phyloP scores from a whole-genome alignment of 805 yeast species.

The Ogataea wickerhamii region DNA sequence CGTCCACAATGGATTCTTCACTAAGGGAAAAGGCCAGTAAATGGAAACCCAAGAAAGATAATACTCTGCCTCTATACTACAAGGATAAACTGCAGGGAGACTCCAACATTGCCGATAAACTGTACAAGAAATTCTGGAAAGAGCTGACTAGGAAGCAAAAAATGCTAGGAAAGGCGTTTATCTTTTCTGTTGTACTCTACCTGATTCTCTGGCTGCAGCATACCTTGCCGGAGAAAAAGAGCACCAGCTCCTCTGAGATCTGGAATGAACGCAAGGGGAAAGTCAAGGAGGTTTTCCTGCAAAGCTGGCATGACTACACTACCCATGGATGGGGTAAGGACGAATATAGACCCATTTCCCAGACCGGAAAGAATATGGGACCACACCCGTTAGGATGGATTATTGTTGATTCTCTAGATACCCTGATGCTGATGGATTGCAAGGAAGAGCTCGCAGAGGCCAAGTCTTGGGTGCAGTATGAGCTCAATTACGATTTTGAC shows the following conservation, averaged over 20 bases:
- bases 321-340: conserved; percentile 83
- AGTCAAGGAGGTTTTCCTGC: conserved; percentile 65
- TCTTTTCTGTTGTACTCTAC: conserved; percentile 40
- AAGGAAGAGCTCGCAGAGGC: conserved; percentile 61
- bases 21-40: conserved; percentile 10
- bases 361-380: conserved; percentile 70
- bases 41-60: conserved; percentile 24
- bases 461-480: conserved; percentile 69
- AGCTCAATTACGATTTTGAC: conserved; percentile 66
- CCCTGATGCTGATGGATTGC: conserved; percentile 73
- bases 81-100: conserved; percentile 42
- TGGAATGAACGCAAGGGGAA: conserved; percentile 53
- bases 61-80: conserved; percentile 48
- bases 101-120: conserved; percentile 12
- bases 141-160: conserved; percentile 20
- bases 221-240: conserved; percentile 11
- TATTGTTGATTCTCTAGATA: conserved; percentile 82
- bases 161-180: conserved; percentile 44
- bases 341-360: conserved; percentile 65
- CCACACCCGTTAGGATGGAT: conserved; percentile 87
- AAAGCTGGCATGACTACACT: conserved; percentile 75
- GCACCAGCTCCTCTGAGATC: conserved; percentile 9
- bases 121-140: conserved; percentile 13
- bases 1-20: neutral
- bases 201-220: conserved; percentile 33